Percentiles rank a stretch among this genome's conserved stretches.
These are phyloP conservation scores for Phycomyces blakesleeanus DNA, from an alignment of 192 early-diverging fungal genomes.

Conservation along the genomic window DNA sequence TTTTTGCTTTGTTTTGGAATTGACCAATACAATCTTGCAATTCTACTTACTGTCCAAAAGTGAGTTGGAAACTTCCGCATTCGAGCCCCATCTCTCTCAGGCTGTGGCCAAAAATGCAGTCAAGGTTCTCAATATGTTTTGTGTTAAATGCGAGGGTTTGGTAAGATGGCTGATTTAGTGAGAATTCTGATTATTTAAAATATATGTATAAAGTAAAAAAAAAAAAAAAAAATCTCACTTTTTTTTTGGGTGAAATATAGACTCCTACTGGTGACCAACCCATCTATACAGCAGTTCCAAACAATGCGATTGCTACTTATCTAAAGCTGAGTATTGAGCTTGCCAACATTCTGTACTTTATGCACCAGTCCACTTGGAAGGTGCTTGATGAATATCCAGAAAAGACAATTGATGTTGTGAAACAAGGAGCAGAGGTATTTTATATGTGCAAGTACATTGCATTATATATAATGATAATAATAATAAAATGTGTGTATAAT, in stretches of 20 bases:
- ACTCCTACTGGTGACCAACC: conserved; percentile 30
- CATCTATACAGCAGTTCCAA: conserved; percentile 19
- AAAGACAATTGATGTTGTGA: conserved; percentile 44
- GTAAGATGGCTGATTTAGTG: too few species aligned
- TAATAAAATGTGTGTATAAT: neutral
- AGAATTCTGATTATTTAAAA: too few species aligned
- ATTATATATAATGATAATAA: neutral
- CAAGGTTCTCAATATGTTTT: conserved; percentile 59
- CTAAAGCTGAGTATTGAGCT: conserved; percentile 58
- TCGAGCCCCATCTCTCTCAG: conserved; percentile 52
- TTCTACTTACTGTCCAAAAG: too few species aligned
- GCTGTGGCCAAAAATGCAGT: conserved; percentile 49
- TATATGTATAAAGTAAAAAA: too few species aligned
- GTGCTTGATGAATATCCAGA: conserved; percentile 55
- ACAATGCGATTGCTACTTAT: conserved; percentile 26
- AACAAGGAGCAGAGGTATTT: conserved; percentile 48
- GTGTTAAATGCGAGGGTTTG: conserved; percentile 50
- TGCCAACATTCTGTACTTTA: conserved; percentile 55
- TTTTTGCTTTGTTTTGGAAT: too few species aligned
- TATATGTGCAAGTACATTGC: neutral
- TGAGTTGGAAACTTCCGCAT: conserved; percentile 62
- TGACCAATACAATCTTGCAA: too few species aligned
- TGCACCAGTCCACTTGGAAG: conserved; percentile 61
- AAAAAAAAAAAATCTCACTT: too few species aligned
- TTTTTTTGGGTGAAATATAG: conserved; percentile 21